Base-by-base conservation (phyloP, 371 early-diverging fungal genomes). In the Antonospora locustae region DNA sequence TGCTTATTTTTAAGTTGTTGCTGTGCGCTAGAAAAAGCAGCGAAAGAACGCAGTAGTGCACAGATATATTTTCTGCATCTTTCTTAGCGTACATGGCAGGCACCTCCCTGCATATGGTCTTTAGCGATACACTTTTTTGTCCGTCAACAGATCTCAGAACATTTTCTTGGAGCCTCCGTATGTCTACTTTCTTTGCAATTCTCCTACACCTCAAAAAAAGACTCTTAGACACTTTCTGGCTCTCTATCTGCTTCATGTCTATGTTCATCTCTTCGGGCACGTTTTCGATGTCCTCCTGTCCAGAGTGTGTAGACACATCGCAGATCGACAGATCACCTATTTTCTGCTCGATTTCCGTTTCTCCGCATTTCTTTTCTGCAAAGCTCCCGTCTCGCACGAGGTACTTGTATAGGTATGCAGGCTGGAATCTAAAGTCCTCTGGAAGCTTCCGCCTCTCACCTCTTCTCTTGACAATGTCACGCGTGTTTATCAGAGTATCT, bases 11-110 rank as follows among this genome's bases (percentile, higher is more conserved):
- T n/a, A n/a, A n/a, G n/a, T 63, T 63, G 27, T 55, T 74, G 51
- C 71, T 72, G 61, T 68, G 69, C 37, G 72, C 71, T 28, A 74
- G 43, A 47, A 71, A 72, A 14, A 74, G 67, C 23, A 74, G 60
- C 32, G 65, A 61, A 6, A 74, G 63, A 14, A 74, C 36, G 53
- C 69, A 71, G 50, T 68, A 61, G 45, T 71, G 74, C 19, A 62
- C 38, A 32, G 67, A 65, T 27, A 74, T 70, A 37, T 74, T 62
- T 53, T 74, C 65, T 20, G 9, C 24, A 22, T 69, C 70, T 20
- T 49, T 58, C 2, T 38, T 28, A 46, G 12, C 7, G n/a, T 68
- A 64, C 30, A 53, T 39, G 4, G 22, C 41, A n/a, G 47, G 50
- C 1, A 67, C 27, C 2, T 48, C 25, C 38, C 52, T 36, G 46